phyloP scores from a whole-genome alignment of 805 yeast genomes.

The Dipodascus albidus region DNA sequence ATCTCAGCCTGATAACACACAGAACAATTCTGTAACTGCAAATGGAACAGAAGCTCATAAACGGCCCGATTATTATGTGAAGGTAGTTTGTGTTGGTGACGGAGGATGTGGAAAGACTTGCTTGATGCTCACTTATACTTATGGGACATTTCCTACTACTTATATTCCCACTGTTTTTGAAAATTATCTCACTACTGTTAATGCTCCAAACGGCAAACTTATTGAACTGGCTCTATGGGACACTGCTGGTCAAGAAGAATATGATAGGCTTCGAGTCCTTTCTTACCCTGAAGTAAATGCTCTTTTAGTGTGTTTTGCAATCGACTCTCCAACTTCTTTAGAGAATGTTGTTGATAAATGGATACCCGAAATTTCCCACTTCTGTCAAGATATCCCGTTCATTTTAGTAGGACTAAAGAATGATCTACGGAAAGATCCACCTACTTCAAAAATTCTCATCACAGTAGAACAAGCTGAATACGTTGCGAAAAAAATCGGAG shows the following conservation, averaged over 20 bases:
- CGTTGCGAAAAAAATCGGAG: conserved; percentile 50
- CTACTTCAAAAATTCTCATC: conserved; percentile 16
- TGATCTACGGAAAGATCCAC: conserved; percentile 36
- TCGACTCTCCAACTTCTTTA: conserved; percentile 50
- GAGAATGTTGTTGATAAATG: conserved; percentile 70
- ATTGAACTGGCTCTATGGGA: conserved; percentile 76
- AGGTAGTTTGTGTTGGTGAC: conserved; percentile 78
- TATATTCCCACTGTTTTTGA: conserved; percentile 82
- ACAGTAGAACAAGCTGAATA: conserved; percentile 35
- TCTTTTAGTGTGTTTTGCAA: conserved; percentile 62
- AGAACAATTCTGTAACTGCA: neutral
- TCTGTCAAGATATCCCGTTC: conserved; percentile 71
- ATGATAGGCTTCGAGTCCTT: conserved; percentile 67
- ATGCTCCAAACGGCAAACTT: conserved; percentile 35
- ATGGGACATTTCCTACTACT: conserved; percentile 55
- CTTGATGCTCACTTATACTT: conserved; percentile 50
- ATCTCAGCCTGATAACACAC: neutral
- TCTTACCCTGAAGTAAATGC: conserved; percentile 72
- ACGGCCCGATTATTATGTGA: conserved; percentile 30
- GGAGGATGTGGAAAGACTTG: conserved; percentile 91
- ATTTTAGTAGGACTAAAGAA: conserved; percentile 74
- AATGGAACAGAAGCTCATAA: neutral
- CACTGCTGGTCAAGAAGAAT: conserved; percentile 85
- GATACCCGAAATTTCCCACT: conserved; percentile 79
- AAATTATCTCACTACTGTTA: conserved; percentile 53